Evolutionary conservation across 306 rosid species (phyloP), one percentile per base, ranked within the genome.

Genomic region (Cucurbita maxima): DNA sequence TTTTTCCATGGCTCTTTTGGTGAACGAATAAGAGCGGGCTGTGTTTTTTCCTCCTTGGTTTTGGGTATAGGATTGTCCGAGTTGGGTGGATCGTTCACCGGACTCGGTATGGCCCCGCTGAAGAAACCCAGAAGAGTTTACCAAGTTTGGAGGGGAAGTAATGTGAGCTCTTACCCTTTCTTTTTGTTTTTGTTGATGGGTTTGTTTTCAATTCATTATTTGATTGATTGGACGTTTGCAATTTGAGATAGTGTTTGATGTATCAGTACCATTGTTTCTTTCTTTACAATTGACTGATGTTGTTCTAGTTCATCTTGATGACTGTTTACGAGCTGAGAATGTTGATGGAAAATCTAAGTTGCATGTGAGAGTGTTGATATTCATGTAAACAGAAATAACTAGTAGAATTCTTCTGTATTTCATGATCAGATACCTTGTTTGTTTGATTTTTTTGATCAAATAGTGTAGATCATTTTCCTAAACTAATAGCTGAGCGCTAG

Each of bases 121-220:
- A 74, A 83, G 53, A 45, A 78, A 48, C 81, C 84, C 77, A 79
- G 58, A 76, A 89, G 97, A 79, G 85, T 94, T 56, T 91, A 94
- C 80, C 87, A 89, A 89, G 95, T 83, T 61, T 94, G 99, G 97
- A 86, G 86, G 75, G 97, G 99, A 80, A 84, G 82, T 83, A 94
- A 94, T 75, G 99, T 94, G 79, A 85, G 96, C 85, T 76, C 74
- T 43, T 16, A 10, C 16, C 22, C 59, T 4, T 61, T 71, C 58
- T 8, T 61, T 71, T 38, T 50, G 38, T 53, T 51, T 47, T 61
- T 44, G 5, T 64, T 43, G 13, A 38, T 34, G 67, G 53, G 50
- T 73, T 30, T 73, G 60, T 44, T 71, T 79, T 74, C 16, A 60
- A 78, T 79, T 73, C 76, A 51, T 68, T 38, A 20, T 12, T 74